Percentiles rank a stretch among this genome's conserved stretches.
Evolutionary conservation across 208 protist species (phyloP).

Genomic region (Crithidia expoeki): DNA sequence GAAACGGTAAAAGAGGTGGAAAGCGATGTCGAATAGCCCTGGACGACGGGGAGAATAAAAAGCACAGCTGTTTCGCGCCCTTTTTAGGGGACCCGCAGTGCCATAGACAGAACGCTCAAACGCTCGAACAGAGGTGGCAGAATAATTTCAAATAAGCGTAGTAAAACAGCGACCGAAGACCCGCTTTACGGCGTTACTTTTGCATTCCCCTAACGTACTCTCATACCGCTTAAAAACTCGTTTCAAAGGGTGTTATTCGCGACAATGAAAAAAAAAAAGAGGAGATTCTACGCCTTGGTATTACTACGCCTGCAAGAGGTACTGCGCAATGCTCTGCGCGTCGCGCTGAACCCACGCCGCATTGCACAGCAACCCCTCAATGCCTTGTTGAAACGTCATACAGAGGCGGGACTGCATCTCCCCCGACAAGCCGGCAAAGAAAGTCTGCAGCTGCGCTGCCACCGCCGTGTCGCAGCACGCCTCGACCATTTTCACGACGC

Average conservation of each 20-base stretch:
- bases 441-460: slow-evolving; percentile 47
- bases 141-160: not conserved
- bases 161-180: not conserved
- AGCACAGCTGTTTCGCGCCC: too few species aligned
- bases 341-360: slow-evolving; percentile 50
- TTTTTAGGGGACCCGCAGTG: too few species aligned
- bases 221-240: too few species aligned
- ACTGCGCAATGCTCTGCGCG: slow-evolving; percentile 6
- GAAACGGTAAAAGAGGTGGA: too few species aligned
- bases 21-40: too few species aligned
- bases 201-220: too few species aligned
- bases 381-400: slow-evolving; percentile 34
- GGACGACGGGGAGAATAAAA: too few species aligned
- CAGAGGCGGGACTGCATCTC: slow-evolving; percentile 25
- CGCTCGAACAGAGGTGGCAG: too few species aligned
- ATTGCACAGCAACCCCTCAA: slow-evolving; percentile 54
- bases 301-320: slow-evolving; percentile 9
- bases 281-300: not conserved
- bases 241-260: not conserved
- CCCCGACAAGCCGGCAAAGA: slow-evolving; percentile 25
- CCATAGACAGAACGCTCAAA: too few species aligned
- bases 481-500: slow-evolving; percentile 58
- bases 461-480: slow-evolving; percentile 39
- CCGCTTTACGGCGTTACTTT: too few species aligned
- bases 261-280: not conserved